Percentiles rank a stretch among this genome's conserved stretches.
These are phyloP conservation scores for Elsinoe arachidis DNA, from an alignment of 2,329 filamentous ascomycete species.

Conservation along the genomic window DNA sequence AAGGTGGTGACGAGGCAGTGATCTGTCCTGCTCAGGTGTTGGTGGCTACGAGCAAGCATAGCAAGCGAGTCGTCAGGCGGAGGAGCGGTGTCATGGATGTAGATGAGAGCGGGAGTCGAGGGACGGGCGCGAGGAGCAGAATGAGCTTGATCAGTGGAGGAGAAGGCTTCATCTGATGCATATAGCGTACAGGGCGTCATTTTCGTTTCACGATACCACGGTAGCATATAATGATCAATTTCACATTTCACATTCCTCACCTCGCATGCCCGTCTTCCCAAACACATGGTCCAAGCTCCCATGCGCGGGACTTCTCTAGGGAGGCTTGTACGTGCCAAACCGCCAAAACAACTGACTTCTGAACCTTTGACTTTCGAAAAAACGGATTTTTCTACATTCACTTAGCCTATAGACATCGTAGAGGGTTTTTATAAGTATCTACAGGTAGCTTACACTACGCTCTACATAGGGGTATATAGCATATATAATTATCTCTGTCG, in stretches of 20 bases:
- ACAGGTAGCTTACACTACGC: no score
- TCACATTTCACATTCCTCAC: not conserved
- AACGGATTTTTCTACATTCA: no score
- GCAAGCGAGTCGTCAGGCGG: constrained; percentile 42
- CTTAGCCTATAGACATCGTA: no score
- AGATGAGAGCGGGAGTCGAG: constrained; percentile 26
- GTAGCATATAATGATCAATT: not conserved
- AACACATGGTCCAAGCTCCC: constrained; percentile 21
- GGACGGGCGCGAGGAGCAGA: constrained; percentile 18
- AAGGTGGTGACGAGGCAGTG: constrained; percentile 88
- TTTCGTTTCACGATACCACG: not conserved
- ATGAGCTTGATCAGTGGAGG: constrained; percentile 24
- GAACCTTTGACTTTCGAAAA: no score
- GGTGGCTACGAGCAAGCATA: constrained; percentile 47
- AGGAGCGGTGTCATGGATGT: constrained; percentile 44
- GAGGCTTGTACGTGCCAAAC: no score
- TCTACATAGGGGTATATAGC: no score
- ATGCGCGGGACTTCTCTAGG: not conserved
- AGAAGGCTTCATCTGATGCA: constrained; percentile 3
- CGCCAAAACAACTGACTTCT: no score
- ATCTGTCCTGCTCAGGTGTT: constrained; percentile 93
- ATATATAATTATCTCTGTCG: no score
- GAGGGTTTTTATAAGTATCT: no score
- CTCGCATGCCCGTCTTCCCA: not conserved
- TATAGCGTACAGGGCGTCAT: not conserved